Percentiles rank a stretch among this genome's conserved stretches.
phyloP scores from a whole-genome alignment of 148 eudicot genomes.

The Gaultheria prostrata region DNA sequence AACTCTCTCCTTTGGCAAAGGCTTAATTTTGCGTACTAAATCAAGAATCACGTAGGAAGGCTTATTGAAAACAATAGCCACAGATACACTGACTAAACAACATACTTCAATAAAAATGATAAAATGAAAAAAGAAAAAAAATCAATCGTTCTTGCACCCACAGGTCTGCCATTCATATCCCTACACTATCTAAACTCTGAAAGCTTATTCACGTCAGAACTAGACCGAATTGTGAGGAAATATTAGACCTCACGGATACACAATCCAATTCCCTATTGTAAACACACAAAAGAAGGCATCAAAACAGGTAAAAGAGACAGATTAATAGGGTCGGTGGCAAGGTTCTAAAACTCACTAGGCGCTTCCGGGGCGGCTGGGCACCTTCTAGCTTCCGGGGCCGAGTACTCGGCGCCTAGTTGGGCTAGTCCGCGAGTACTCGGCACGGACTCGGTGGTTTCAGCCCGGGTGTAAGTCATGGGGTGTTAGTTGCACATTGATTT shows the following conservation, averaged over 20 bases:
- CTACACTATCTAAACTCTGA: neutral
- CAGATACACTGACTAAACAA: neutral
- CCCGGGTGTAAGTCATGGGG: neutral
- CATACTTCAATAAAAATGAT: neutral
- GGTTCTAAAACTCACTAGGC: no score
- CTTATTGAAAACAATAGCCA: neutral
- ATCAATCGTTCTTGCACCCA: neutral
- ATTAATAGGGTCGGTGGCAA: no score
- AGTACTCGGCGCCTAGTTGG: no score
- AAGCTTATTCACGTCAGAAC: neutral
- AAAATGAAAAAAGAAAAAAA: neutral
- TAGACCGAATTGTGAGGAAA: neutral
- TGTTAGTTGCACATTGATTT: neutral
- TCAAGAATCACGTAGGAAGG: neutral
- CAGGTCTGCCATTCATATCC: neutral
- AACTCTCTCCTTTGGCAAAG: neutral
- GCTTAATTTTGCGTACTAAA: neutral
- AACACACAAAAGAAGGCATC: no score
- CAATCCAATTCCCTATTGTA: neutral
- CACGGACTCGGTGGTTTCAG: no score
- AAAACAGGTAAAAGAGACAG: no score
- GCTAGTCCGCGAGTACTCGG: no score
- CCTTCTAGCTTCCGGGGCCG: no score
- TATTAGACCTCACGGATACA: neutral
- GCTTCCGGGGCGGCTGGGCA: no score